Base-by-base conservation (phyloP, 805 yeast species). In the Barnettozyma populi region DNA sequence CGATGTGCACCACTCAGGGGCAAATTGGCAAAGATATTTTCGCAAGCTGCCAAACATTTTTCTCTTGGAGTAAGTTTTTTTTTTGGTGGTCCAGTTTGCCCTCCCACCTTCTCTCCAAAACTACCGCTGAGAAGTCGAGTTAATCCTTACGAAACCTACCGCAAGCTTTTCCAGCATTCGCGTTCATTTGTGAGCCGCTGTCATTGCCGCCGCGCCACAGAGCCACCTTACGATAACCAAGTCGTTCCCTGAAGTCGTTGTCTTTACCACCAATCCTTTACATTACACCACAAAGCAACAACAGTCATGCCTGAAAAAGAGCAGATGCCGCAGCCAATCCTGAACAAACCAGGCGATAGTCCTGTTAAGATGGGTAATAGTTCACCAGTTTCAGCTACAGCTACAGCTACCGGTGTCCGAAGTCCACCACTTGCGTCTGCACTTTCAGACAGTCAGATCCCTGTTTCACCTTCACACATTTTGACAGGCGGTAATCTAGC, bases 321-420 rank as follows among this genome's bases (percentile, higher is more conserved):
- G 16, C 46, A 43, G 24, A 35, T 44, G 24, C 53, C 53, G n/a
- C 48, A 41, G 9, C 50, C 51, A 7, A 50, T 50, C 31, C 47
- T 50, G 37, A 47, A 50, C 37, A 50, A 47, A n/a, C 44, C 51
- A 13, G 51, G 41, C 8, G 48, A 45, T 16, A 48, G 43, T 21
- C 41, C 47, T 20, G 38, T 43, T 18, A 49, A 43, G 39, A 16
- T 16, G 18, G 31, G 34, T 20, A n/a, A 20, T 23, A 9, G 23
- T 14, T 23, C 45, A 6, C 25, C 42, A 4, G 13, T 41, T 3
- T 20, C 36, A 29, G 44, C 27, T n/a, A 13, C n/a, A n/a, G n/a
- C 36, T 18, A n/a, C 39, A 9, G 41, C 41, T n/a, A n/a, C n/a
- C 19, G 21, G 11, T 13, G 21, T 19, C 13, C 24, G 27, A 36